Percentiles rank a stretch among this genome's conserved stretches.
These are phyloP conservation scores for Calonectria pteridis DNA, from an alignment of 2,329 filamentous ascomycete genomes.

Conservation along the genomic window DNA sequence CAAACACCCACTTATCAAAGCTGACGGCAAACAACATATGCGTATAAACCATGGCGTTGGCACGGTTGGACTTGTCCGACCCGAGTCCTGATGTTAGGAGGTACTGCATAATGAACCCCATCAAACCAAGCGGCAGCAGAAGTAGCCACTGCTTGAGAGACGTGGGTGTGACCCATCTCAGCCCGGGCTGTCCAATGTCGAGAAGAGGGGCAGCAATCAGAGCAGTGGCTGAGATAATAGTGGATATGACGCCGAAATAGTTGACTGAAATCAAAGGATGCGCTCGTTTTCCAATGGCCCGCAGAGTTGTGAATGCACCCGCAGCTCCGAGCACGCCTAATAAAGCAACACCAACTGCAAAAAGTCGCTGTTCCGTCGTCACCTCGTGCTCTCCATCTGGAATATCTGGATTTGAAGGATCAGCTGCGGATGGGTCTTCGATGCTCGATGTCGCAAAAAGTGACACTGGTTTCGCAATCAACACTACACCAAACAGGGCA, in stretches of 20 bases:
- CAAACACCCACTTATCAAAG: constrained; percentile 67
- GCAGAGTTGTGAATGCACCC: constrained; percentile 79
- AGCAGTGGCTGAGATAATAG: constrained; percentile 72
- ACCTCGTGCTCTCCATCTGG: constrained; percentile 51
- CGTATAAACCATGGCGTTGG: constrained; percentile 70
- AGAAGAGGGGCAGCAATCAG: constrained; percentile 66
- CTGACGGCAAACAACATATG: constrained; percentile 68
- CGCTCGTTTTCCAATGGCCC: constrained; percentile 82
- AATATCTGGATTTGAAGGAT: constrained; percentile 35
- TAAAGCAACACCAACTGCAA: constrained; percentile 78
- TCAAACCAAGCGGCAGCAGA: constrained; percentile 75
- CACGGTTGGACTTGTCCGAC: constrained; percentile 74
- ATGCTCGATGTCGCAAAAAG: constrained; percentile 57
- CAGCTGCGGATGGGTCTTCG: constrained; percentile 35
- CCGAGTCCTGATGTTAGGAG: constrained; percentile 83
- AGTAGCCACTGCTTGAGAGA: constrained; percentile 72
- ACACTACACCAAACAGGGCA: constrained; percentile 82
- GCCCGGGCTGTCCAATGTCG: constrained; percentile 58
- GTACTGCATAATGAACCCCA: constrained; percentile 88
- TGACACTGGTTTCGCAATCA: constrained; percentile 81
- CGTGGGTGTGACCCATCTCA: constrained; percentile 58
- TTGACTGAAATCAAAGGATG: constrained; percentile 89
- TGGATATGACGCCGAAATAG: constrained; percentile 82
- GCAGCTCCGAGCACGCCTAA: constrained; percentile 83
- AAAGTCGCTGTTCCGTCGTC: constrained; percentile 74